Conservation (phyloP, 169 alveolate species). For the Plasmodium fragile region DNA sequence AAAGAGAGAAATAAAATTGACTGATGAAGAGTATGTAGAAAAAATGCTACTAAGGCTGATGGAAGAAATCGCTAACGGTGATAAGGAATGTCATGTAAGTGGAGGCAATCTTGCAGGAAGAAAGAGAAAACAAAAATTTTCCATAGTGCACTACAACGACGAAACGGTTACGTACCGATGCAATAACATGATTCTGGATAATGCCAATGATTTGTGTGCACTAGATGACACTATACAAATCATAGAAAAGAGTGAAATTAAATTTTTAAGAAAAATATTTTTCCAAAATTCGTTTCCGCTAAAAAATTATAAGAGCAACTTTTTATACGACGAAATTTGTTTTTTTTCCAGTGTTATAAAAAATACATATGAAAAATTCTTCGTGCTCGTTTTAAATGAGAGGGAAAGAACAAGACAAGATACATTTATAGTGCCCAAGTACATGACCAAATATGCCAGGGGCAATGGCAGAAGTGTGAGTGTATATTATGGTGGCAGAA, state of each 20-base stretch:
- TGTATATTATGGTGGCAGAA: background rate
- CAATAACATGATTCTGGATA: constrained; percentile 57
- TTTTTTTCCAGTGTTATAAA: constrained; percentile 32
- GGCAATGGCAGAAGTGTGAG: background rate
- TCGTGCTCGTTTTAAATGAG: constrained; percentile 42
- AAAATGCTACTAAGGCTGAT: constrained; percentile 2
- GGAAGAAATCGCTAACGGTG: background rate
- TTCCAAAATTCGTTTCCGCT: constrained; percentile 42
- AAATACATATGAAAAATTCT: constrained; percentile 57
- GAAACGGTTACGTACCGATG: constrained; percentile 26
- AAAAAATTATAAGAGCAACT: constrained; percentile 18
- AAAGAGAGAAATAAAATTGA: background rate
- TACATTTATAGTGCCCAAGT: constrained; percentile 22
- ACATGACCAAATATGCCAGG: constrained; percentile 17
- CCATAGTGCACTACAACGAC: constrained; percentile 41
- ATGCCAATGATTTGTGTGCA: constrained; percentile 25
- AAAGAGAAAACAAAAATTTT: constrained; percentile 6
- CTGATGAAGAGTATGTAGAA: background rate
- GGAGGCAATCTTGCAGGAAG: background rate
- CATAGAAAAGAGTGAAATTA: constrained; percentile 49
- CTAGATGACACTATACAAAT: constrained; percentile 33
- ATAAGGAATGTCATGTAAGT: background rate
- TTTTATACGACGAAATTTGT: constrained; percentile 41
- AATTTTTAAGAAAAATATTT: constrained; percentile 58
- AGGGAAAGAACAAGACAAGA: constrained; percentile 20